Conservation (phyloP, 2,329 filamentous ascomycete species). For the Alternaria triticimaculans region DNA sequence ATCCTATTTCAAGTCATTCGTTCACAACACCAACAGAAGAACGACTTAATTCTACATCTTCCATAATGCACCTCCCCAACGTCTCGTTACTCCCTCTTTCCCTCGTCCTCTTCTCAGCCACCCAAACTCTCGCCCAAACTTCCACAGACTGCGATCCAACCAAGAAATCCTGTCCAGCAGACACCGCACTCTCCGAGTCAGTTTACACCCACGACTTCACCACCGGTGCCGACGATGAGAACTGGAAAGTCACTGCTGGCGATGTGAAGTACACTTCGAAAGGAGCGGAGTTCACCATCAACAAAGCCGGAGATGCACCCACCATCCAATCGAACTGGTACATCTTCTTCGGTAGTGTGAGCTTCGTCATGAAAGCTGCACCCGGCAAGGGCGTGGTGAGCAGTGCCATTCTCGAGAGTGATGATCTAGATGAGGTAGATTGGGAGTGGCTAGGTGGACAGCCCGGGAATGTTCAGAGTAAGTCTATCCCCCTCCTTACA, state of each 20-base stretch:
- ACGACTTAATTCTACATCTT: not conserved
- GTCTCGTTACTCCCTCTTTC: not conserved
- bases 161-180: slow-evolving; percentile 48
- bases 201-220: slow-evolving; percentile 51
- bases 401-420: slow-evolving; percentile 79
- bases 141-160: slow-evolving; percentile 51
- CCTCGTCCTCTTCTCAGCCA: slow-evolving; percentile 1
- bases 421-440: slow-evolving; percentile 84
- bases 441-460: slow-evolving; percentile 79
- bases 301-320: slow-evolving; percentile 54
- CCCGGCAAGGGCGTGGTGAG: slow-evolving; percentile 76
- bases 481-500: slow-evolving; percentile 56
- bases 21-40: not conserved
- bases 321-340: slow-evolving; percentile 81
- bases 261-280: slow-evolving; percentile 50
- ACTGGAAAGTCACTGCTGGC: slow-evolving; percentile 37
- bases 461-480: slow-evolving; percentile 66
- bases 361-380: slow-evolving; percentile 76
- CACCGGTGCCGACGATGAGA: slow-evolving; percentile 28
- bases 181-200: slow-evolving; percentile 46
- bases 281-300: slow-evolving; percentile 57
- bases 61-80: not conserved
- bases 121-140: slow-evolving; percentile 44
- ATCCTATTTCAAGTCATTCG: not conserved
- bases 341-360: slow-evolving; percentile 82